These are phyloP conservation scores for Ophiostoma sp. DNA, from an alignment of 2,329 filamentous ascomycete species.

Conservation along the genomic window DNA sequence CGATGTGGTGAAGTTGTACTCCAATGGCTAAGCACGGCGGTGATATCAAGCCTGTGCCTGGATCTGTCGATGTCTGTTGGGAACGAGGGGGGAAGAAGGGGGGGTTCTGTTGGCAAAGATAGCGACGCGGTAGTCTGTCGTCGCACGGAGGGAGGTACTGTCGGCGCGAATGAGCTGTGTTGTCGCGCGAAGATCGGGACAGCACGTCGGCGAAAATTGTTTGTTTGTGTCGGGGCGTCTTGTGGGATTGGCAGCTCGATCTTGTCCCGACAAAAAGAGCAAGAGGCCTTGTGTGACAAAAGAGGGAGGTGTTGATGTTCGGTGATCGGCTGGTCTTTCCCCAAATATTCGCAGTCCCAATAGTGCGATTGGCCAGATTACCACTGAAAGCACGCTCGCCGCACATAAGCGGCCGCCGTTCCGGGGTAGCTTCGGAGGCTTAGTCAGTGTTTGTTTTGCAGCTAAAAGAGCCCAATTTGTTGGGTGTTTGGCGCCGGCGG, in stretches of 20 bases:
- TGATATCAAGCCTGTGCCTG: not conserved
- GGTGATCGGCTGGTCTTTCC: slow-evolving; percentile 4
- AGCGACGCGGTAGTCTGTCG: not conserved
- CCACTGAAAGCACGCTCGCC: not conserved
- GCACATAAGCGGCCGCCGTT: not conserved
- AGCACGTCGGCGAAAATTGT: not conserved
- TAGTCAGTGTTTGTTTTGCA: slow-evolving; percentile 13
- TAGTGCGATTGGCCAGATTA: slow-evolving; percentile 11
- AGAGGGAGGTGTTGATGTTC: not conserved
- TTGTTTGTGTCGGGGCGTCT: not conserved
- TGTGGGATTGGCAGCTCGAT: not conserved
- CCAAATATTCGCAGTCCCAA: slow-evolving; percentile 8
- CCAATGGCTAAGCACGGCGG: not conserved
- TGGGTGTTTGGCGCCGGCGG: not conserved
- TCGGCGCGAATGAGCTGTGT: not conserved
- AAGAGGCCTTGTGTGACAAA: not conserved
- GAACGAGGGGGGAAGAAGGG: not conserved
- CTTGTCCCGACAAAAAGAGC: not conserved
- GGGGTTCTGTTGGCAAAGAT: not conserved
- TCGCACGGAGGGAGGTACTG: not conserved
- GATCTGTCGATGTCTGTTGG: not conserved
- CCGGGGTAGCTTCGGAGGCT: slow-evolving; percentile 7
- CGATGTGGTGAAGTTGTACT: not conserved
- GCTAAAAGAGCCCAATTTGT: not conserved
- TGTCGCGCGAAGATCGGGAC: not conserved